These are phyloP conservation scores for Suillus cothurnatus DNA, from an alignment of 768 basidiomycete species.

Conservation along the genomic window DNA sequence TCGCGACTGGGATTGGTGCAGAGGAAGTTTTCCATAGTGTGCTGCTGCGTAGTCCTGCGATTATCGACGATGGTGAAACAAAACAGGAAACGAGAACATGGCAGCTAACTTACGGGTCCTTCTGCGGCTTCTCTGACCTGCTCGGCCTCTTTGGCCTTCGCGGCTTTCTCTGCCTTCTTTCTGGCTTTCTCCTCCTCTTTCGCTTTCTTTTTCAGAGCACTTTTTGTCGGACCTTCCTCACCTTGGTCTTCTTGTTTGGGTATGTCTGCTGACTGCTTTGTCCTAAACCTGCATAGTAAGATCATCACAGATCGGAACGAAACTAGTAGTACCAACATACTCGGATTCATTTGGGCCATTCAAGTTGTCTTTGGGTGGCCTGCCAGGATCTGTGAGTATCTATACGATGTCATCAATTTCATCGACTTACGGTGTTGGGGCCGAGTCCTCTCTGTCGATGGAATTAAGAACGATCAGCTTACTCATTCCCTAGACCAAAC, in stretches of 20 bases:
- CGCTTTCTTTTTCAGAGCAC: constrained; percentile 86
- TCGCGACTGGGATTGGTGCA: constrained; percentile 90
- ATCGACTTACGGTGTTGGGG: background rate
- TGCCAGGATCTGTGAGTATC: background rate
- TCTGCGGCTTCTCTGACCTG: constrained; percentile 70
- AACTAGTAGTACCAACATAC: no score
- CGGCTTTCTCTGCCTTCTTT: constrained; percentile 85
- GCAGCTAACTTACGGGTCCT: constrained; percentile 44
- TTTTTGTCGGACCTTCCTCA: constrained; percentile 72
- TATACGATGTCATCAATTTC: background rate
- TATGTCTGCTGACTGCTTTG: no score
- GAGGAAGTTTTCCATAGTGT: constrained; percentile 85
- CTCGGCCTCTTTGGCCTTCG: constrained; percentile 76
- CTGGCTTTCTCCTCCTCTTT: constrained; percentile 91
- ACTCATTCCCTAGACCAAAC: background rate
- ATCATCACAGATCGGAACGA: no score
- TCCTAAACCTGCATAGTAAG: no score
- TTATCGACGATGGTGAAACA: background rate
- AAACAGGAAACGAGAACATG: constrained; percentile 10
- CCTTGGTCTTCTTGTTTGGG: constrained; percentile 18
- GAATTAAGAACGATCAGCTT: background rate
- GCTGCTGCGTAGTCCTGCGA: constrained; percentile 72
- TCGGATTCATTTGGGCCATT: no score
- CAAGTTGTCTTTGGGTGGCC: no score
- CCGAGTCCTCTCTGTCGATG: background rate